Conservation (phyloP, 202 grass and related monocot genomes). For the Carex sylvatica region DNA sequence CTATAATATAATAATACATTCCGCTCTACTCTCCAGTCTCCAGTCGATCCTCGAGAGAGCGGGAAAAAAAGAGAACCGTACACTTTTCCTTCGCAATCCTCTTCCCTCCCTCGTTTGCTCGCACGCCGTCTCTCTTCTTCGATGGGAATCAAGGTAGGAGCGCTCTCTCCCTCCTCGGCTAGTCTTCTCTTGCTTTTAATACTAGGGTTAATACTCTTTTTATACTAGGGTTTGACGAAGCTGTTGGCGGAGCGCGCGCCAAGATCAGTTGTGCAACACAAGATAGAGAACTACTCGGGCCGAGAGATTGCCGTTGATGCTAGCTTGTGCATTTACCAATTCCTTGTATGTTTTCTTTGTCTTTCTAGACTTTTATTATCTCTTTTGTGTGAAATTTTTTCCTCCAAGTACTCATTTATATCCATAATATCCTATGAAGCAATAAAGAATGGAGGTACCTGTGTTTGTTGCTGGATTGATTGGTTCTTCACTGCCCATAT, state of each 20-base stretch:
- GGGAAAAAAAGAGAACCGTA: not conserved
- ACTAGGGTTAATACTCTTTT: not conserved
- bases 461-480: not conserved
- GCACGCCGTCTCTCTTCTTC: not conserved
- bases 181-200: not conserved
- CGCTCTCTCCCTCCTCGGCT: not conserved
- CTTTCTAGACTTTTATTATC: not conserved
- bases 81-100: not conserved
- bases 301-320: conserved; percentile 69
- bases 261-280: conserved; percentile 42
- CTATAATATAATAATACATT: too few relatives aligned
- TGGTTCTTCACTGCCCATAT: not conserved
- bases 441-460: not conserved
- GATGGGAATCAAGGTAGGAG: conserved; percentile 85
- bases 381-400: not conserved
- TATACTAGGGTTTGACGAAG: conserved; percentile 90
- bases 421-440: not conserved
- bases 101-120: not conserved
- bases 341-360: conserved; percentile 43
- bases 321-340: conserved; percentile 87
- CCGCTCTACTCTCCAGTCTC: too few relatives aligned
- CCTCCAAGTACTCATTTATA: not conserved
- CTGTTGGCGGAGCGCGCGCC: conserved; percentile 73
- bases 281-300: conserved; percentile 70
- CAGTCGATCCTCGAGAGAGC: not conserved